Percentiles rank a stretch among this genome's conserved stretches.
phyloP scores from a whole-genome alignment of 176 grass and related monocot species.

The Rhynchospora breviuscula region DNA sequence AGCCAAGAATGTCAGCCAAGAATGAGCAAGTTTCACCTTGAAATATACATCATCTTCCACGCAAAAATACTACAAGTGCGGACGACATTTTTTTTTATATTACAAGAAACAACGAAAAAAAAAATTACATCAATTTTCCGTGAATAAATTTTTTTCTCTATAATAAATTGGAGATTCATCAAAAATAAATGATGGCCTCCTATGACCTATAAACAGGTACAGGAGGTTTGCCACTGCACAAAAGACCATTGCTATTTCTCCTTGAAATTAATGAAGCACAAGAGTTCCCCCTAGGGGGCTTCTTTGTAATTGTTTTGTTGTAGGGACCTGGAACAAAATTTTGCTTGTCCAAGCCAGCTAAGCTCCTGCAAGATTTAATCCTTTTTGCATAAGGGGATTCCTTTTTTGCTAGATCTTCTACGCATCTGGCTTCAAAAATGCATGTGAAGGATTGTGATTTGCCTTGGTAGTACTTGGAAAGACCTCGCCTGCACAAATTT shows the following conservation, averaged over 20 bases:
- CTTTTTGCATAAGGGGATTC: constrained; percentile 47
- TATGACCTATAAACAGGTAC: not conserved
- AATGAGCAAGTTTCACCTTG: no score
- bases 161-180: not conserved
- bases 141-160: not conserved
- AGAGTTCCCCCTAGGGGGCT: constrained; percentile 16
- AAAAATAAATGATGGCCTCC: not conserved
- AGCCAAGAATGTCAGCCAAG: no score
- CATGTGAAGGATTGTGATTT: constrained; percentile 83
- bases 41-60: no score
- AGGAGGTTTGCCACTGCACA: not conserved
- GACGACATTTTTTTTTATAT: not conserved
- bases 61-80: not conserved
- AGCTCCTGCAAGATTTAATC: constrained; percentile 59
- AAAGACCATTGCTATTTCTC: constrained; percentile 8
- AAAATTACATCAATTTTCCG: not conserved
- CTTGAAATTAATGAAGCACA: constrained; percentile 34
- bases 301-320: constrained; percentile 23
- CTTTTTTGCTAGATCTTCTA: constrained; percentile 72
- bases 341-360: constrained; percentile 29
- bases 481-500: constrained; percentile 50
- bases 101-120: not conserved
- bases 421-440: constrained; percentile 47
- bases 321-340: constrained; percentile 9
- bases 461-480: constrained; percentile 68